Base-by-base conservation (phyloP, 2,329 filamentous ascomycete species). In the Aspergillus fumigatiaffinis region DNA sequence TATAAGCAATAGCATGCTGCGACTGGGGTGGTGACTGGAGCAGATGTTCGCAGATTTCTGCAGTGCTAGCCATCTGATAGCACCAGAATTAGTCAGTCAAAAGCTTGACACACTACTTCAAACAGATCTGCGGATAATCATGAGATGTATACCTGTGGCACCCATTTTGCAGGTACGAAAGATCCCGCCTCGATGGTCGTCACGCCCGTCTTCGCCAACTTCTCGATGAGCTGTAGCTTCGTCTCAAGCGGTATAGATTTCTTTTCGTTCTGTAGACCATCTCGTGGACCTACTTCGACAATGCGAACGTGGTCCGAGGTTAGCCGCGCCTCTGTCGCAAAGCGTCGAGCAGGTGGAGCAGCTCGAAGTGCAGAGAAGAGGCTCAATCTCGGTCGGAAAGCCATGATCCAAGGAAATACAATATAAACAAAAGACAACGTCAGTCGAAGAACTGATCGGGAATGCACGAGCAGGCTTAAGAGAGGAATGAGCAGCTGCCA, bases 11-110 rank as follows among this genome's bases (percentile, higher is more conserved):
- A 3, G 80, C 76, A 52, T 77, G 69, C 14, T 77, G 67, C 3
- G 83, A 79, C 53, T 73, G 65, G 2, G 83, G 83, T 6, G 82
- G 79, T 6, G 73, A 72, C 52, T 75, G 69, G 53, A 86, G 73
- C 32, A 86, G 71, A 50, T 80, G 75, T 54, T 84, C 76, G 32
- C 87, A 79, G 23, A 87, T 85, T 56, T 85, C 79, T 48, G 83
- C 79, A 8, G 85, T 87, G 58, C 84, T 86, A 14, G 83, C 85
- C 85, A 88, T 88, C 84, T 87, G 58, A 47, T 50, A 12, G 8
- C 10, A 3, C 23, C 23, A 29, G 20, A 48, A 6, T 28, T 5
- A 14, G 23, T 48, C 48, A 56, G 25, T 50, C 32, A n/a, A 17
- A 25, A 5, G 4, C 38, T 4, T 8, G 12, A 14, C 5, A 9